These are phyloP conservation scores for Xylaria flabelliformis DNA, from an alignment of 495 filamentous ascomycete genomes.

Conservation along the genomic window DNA sequence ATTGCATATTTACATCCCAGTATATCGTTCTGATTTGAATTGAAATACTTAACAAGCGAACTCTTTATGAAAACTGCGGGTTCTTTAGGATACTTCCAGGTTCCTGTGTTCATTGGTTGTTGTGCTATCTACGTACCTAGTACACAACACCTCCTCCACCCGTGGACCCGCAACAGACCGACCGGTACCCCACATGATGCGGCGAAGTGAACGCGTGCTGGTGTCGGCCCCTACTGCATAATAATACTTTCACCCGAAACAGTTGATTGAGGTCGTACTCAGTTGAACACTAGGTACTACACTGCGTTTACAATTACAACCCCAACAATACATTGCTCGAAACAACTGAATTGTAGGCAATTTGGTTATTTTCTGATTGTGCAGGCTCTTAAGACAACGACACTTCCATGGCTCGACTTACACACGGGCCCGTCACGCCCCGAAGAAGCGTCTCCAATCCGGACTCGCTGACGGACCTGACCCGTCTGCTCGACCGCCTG, in stretches of 20 bases:
- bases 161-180: neutral
- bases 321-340: neutral
- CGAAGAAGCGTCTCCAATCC: conserved; percentile 33
- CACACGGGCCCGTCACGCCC: conserved; percentile 37
- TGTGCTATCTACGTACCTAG: neutral
- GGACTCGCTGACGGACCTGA: conserved; percentile 61
- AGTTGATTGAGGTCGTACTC: neutral
- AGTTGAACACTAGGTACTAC: neutral
- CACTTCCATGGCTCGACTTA: conserved; percentile 38
- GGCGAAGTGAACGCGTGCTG: conserved; percentile 4
- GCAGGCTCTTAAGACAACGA: neutral
- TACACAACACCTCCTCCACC: neutral
- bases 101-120: neutral
- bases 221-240: too few relatives aligned
- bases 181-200: conserved; percentile 14
- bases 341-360: neutral
- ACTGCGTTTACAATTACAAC: neutral
- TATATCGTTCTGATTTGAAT: conserved; percentile 9
- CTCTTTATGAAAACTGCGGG: neutral
- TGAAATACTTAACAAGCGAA: neutral
- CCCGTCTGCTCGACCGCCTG: conserved; percentile 74
- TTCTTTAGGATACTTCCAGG: neutral
- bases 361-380: neutral
- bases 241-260: neutral
- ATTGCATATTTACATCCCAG: conserved; percentile 15